Conservation (phyloP, 768 basidiomycete genomes). For the Trametes elegans region DNA sequence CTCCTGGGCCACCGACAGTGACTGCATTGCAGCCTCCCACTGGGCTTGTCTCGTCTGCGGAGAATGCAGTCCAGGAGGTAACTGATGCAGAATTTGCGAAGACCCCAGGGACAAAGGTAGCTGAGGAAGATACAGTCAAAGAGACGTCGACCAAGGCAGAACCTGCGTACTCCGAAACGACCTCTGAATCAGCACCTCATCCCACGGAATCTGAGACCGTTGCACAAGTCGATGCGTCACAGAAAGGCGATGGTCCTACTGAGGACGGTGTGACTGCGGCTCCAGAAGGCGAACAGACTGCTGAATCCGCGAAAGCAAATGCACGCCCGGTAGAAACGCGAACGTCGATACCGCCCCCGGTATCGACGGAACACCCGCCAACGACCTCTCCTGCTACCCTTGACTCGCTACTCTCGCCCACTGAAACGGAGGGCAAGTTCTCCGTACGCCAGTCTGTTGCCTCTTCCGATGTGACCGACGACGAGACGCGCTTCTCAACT, state of each 20-base stretch:
- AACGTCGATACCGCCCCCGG: neutral
- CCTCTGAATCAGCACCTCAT: neutral
- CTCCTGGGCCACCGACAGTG: constrained; percentile 12
- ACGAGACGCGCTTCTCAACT: constrained; percentile 50
- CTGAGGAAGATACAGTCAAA: neutral
- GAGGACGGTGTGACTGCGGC: neutral
- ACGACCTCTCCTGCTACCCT: constrained; percentile 20
- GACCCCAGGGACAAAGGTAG: neutral
- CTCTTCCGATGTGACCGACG: constrained; percentile 65
- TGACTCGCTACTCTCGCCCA: constrained; percentile 32
- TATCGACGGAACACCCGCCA: neutral
- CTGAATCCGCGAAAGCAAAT: neutral
- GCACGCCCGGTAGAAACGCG: neutral
- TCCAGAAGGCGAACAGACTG: too few species aligned
- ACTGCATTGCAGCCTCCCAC: constrained; percentile 8
- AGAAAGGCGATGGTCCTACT: neutral
- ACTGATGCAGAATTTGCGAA: neutral
- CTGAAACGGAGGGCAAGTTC: constrained; percentile 23
- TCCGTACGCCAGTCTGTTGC: constrained; percentile 41
- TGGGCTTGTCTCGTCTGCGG: neutral
- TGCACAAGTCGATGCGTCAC: neutral
- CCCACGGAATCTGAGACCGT: neutral
- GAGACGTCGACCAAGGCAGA: neutral
- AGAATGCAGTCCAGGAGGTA: neutral
- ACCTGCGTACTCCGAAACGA: too few species aligned